Evolutionary conservation across 768 basidiomycete genomes (phyloP).

Genomic region (Hypholoma fasciculare): DNA sequence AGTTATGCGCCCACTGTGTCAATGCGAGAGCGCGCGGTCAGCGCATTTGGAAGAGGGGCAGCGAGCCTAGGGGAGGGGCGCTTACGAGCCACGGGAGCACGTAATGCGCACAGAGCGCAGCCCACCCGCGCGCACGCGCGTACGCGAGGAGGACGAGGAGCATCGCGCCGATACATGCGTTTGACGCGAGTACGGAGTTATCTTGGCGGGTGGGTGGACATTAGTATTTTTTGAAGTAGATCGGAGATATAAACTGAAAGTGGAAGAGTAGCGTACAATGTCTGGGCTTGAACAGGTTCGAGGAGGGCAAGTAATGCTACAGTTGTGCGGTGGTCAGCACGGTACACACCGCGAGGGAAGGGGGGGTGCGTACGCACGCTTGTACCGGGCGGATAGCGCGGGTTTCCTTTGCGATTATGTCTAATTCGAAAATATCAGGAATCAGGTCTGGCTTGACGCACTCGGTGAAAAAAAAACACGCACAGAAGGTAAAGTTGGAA

Average conservation of each 20-base stretch:
- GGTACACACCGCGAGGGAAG: constrained; percentile 34
- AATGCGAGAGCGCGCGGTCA: constrained; percentile 1
- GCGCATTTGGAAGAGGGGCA: background rate
- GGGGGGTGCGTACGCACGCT: constrained; percentile 31
- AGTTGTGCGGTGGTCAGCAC: background rate
- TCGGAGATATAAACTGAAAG: too few species aligned
- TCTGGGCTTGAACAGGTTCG: constrained; percentile 44
- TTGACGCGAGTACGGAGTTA: constrained; percentile 39
- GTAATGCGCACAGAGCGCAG: constrained; percentile 39
- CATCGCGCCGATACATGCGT: constrained; percentile 42
- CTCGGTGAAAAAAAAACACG: too few species aligned
- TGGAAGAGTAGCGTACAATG: constrained; percentile 33
- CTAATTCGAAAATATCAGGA: constrained; percentile 18
- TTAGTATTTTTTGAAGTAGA: too few species aligned
- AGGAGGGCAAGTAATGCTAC: constrained; percentile 44
- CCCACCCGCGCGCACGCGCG: constrained; percentile 28
- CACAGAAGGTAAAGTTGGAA: constrained; percentile 46
- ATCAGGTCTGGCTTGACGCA: too few species aligned
- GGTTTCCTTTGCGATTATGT: constrained; percentile 48
- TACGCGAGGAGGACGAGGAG: constrained; percentile 31
- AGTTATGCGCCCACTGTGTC: constrained; percentile 48
- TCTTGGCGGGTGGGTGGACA: too few species aligned
- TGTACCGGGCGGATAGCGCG: constrained; percentile 41
- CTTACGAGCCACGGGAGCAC: constrained; percentile 50
- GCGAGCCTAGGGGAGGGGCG: background rate